These are phyloP conservation scores for Penicillium sp. DNA, from an alignment of 2,329 filamentous ascomycete species.

Conservation along the genomic window DNA sequence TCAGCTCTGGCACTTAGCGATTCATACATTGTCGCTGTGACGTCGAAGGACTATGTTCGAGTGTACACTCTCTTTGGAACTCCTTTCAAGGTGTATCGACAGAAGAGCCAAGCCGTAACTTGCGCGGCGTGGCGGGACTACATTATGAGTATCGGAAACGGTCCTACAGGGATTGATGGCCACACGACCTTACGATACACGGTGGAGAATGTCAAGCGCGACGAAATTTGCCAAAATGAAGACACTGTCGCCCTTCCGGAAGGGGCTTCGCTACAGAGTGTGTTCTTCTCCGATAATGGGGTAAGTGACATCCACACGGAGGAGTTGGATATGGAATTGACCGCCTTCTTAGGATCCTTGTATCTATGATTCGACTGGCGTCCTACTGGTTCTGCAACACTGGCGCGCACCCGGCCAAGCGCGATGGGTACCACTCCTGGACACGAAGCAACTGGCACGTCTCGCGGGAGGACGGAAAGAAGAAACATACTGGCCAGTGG, in stretches of 20 bases:
- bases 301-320: conserved; percentile 42
- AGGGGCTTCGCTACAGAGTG: conserved; percentile 62
- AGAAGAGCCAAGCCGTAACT: conserved; percentile 86
- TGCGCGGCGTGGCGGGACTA: conserved; percentile 94
- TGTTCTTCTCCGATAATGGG: conserved; percentile 89
- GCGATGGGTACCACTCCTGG: conserved; percentile 82
- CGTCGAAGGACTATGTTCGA: conserved; percentile 76
- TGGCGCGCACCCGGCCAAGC: conserved; percentile 82
- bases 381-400: conserved; percentile 75
- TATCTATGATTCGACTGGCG: conserved; percentile 88
- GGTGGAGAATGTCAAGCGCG: conserved; percentile 86
- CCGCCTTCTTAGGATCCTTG: conserved; percentile 63
- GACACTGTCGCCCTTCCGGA: conserved; percentile 79
- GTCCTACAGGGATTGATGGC: conserved; percentile 70
- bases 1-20: conserved; percentile 78
- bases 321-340: conserved; percentile 2
- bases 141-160: conserved; percentile 91
- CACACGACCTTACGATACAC: conserved; percentile 70
- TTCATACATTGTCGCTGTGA: conserved; percentile 82
- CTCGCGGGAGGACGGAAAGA: conserved; percentile 75
- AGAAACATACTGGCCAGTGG: conserved; percentile 90
- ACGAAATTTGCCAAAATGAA: conserved; percentile 89
- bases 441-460: conserved; percentile 74
- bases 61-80: conserved; percentile 89
- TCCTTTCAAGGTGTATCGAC: conserved; percentile 77